Base-by-base conservation (phyloP, 192 early-diverging fungal genomes). In the Linnemannia hyalina region DNA sequence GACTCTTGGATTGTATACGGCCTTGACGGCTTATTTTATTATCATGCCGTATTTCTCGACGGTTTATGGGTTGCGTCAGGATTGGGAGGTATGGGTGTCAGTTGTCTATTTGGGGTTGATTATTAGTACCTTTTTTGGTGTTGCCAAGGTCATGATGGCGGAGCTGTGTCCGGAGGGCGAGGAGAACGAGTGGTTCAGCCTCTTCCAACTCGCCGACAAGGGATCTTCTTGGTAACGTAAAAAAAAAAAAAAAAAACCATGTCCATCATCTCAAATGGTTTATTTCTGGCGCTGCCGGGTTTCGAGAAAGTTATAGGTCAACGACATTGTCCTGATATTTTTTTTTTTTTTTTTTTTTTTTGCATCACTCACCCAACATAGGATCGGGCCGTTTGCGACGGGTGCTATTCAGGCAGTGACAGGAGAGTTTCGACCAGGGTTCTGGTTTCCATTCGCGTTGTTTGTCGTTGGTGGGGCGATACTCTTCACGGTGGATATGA, bases 331-430 rank as follows among this genome's bases (percentile, higher is more conserved):
- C 40, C 22, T 55, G 13, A 11, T 41, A 7, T 70, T 18, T 70
- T 18, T 70, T 46, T 11, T 70, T 29, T 70, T 52, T 65, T 52
- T 49, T 32, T 70, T 35, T 63, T 35, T 26, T 70, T 38, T 4
- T 35, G 35, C 54, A 4, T 57, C 32, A 46, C 20, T 23, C 23
- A 4, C 29, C 15, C 16, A 20, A 22, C 16, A 65, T 75, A 86
- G 84, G 92, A 89, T 96, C 16, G 95, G 95, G 1, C 95, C 95
- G 10, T 89, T 96, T 68, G 88, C 95, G 35, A 93, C 93, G n/a
- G 95, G 89, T 20, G 91, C 90, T 32, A 95, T 96, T 72, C 88
- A 88, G 9, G 80, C 90, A 18, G 57, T 74, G 23, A 89, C 91
- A 2, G 91, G 90, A 41, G 89, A 88, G 38, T 78, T 91, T 42